A percentile compares a stretch with the other conserved stretches of the same genome.
Conservation (phyloP, 2,329 filamentous ascomycete genomes). For the Cyphellophora attinorum region DNA sequence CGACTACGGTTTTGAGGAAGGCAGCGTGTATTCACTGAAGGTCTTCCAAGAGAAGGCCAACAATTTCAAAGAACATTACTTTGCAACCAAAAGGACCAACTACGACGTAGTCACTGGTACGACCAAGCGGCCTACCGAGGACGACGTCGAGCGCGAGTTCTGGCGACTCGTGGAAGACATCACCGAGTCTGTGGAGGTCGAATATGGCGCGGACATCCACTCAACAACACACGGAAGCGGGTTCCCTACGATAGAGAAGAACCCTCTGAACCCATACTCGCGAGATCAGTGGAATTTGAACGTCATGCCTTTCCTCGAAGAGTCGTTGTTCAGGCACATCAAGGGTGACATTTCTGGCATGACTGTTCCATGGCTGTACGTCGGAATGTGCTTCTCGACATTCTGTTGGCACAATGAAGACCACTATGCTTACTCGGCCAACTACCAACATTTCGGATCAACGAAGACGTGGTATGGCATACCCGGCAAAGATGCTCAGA, state of each 20-base stretch:
- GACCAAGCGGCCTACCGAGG: slow-evolving; percentile 74
- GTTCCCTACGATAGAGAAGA: slow-evolving; percentile 86
- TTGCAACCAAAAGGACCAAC: slow-evolving; percentile 71
- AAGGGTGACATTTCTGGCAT: slow-evolving; percentile 98
- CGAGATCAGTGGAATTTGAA: slow-evolving; percentile 95
- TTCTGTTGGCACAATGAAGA: slow-evolving; percentile 99
- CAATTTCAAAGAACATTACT: slow-evolving; percentile 90
- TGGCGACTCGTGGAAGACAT: slow-evolving; percentile 91
- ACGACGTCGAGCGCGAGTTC: slow-evolving; percentile 93
- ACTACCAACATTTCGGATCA: slow-evolving; percentile 95
- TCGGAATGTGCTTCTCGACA: slow-evolving; percentile 98
- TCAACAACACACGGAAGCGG: slow-evolving; percentile 96
- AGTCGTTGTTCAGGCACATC: slow-evolving; percentile 92
- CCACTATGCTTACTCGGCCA: slow-evolving; percentile 94
- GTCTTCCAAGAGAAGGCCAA: slow-evolving; percentile 95
- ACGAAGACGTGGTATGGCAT: slow-evolving; percentile 99
- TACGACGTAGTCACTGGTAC: slow-evolving; percentile 77
- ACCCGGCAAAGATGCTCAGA: slow-evolving; percentile 82
- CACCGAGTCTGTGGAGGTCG: slow-evolving; percentile 92
- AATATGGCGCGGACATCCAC: slow-evolving; percentile 96
- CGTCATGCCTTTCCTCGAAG: slow-evolving; percentile 76
- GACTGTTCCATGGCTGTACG: slow-evolving; percentile 98
- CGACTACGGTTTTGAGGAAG: slow-evolving; percentile 95
- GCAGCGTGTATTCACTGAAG: slow-evolving; percentile 85
- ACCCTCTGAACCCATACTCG: slow-evolving; percentile 78